These are phyloP conservation scores for Cryptococcus neoformans DNA, from an alignment of 1,284 basidiomycete genomes.

Conservation along the genomic window DNA sequence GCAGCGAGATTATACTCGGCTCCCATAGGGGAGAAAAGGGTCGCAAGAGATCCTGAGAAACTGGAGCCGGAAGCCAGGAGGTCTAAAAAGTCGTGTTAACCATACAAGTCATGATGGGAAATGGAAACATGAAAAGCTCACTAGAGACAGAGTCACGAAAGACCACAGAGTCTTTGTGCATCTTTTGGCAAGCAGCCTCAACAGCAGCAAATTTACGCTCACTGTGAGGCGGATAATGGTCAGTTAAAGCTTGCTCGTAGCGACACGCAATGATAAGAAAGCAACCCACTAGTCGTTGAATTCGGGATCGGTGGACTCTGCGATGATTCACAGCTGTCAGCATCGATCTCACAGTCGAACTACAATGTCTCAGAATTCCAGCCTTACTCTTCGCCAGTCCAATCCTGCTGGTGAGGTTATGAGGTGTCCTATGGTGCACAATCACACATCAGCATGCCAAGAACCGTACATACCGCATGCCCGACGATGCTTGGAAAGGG, in stretches of 20 bases:
- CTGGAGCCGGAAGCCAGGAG: constrained; percentile 75
- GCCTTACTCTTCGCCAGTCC: constrained; percentile 86
- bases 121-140: constrained; percentile 44
- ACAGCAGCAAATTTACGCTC: constrained; percentile 71
- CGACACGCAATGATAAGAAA: neutral
- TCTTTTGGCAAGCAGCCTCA: constrained; percentile 80
- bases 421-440: constrained; percentile 65
- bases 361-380: neutral
- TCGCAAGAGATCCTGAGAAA: constrained; percentile 72
- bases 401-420: constrained; percentile 75
- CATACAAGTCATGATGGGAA: no score
- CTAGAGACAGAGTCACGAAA: constrained; percentile 80
- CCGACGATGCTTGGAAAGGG: neutral
- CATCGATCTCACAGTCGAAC: neutral
- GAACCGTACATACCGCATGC: neutral
- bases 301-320: constrained; percentile 82
- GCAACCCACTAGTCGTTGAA: constrained; percentile 54
- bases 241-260: neutral
- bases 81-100: constrained; percentile 50
- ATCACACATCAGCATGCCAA: constrained; percentile 5
- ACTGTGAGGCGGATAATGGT: constrained; percentile 18
- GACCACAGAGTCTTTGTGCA: constrained; percentile 85
- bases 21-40: constrained; percentile 74
- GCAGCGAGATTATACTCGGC: constrained; percentile 77
- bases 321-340: neutral